Evolutionary conservation across 768 basidiomycete species (phyloP), one percentile per base, ranked within the genome.

Genomic region (Mycena vulgaris): DNA sequence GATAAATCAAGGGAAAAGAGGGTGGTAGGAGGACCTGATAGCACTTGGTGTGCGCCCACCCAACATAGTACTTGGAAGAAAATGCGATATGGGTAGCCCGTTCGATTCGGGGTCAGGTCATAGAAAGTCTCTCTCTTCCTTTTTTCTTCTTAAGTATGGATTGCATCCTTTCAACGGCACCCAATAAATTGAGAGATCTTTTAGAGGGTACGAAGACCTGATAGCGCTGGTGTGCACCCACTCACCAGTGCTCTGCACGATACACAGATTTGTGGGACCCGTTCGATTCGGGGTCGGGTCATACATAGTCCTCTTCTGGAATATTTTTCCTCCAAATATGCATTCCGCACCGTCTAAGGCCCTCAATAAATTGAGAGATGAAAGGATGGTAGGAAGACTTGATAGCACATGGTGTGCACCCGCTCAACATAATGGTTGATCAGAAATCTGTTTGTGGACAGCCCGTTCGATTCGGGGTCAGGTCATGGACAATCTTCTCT

Each of bases 161-260:
- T 6, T 25, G 6, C 6, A 27, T 17, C 5, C 11, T 5, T 42
- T 23, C 5, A 23, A 23, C 23, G 25, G 5, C 25, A 8, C 19
- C 9, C 17, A 19, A 21, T 45, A 45, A 37, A 37, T 14, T 14
- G 14, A 37, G 35, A 14, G 14, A 37, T n/a, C 35, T 7, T n/a
- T 7, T 14, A 37, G 8, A 37, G 35, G 14, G 35, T 14, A 37
- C 8, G 23, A 31, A 42, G 42, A 30, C 42, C 58, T n/a, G 42
- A 45, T 47, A 47, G 58, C 58, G 40, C 58, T 58, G 57, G 40
- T 40, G 57, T 16, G 39, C 27, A 30, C 58, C 58, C 27, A 45
- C 23, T 42, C 42, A 6, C 6, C 6, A 7, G 6, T 7, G 8
- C 8, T n/a, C 14, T 5, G n/a, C n/a, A n/a, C n/a, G 5, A 5